These are phyloP conservation scores for Hypoxylon rubiginosum DNA, from an alignment of 2,329 filamentous ascomycete species.

Conservation along the genomic window DNA sequence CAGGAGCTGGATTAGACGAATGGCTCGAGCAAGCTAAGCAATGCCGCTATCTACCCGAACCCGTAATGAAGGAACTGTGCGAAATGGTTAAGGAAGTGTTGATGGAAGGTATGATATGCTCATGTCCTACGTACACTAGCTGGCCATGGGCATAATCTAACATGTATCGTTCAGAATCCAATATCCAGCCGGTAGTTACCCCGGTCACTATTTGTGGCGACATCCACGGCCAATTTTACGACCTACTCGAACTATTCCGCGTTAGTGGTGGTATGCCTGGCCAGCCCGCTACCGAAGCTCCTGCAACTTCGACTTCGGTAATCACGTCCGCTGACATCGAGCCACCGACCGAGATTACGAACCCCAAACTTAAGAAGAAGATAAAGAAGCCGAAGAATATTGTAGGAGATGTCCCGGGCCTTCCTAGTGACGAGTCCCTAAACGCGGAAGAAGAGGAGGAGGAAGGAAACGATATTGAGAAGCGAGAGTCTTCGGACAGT, in stretches of 20 bases:
- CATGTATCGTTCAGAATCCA: constrained; percentile 76
- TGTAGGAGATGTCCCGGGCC: constrained; percentile 63
- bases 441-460: constrained; percentile 65
- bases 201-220: constrained; percentile 98
- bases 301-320: constrained; percentile 76
- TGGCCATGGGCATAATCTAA: constrained; percentile 10
- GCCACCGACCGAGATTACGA: constrained; percentile 87
- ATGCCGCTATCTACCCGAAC: constrained; percentile 95
- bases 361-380: constrained; percentile 89
- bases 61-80: constrained; percentile 98
- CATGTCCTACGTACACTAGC: background rate
- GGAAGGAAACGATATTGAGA: constrained; percentile 55
- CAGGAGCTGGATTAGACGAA: constrained; percentile 90
- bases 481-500: constrained; percentile 50
- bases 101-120: constrained; percentile 86
- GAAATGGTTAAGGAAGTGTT: constrained; percentile 99
- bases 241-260: constrained; percentile 94
- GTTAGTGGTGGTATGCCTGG: constrained; percentile 97
- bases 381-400: constrained; percentile 74
- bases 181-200: constrained; percentile 97
- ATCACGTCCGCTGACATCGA: constrained; percentile 95
- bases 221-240: constrained; percentile 99
- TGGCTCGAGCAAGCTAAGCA: constrained; percentile 98
- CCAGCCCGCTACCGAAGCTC: constrained; percentile 77
- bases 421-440: constrained; percentile 61